Evolutionary conservation across 2,329 filamentous ascomycete genomes (phyloP), one percentile per base, ranked within the genome.

Genomic region (Ceratocystis papillata): DNA sequence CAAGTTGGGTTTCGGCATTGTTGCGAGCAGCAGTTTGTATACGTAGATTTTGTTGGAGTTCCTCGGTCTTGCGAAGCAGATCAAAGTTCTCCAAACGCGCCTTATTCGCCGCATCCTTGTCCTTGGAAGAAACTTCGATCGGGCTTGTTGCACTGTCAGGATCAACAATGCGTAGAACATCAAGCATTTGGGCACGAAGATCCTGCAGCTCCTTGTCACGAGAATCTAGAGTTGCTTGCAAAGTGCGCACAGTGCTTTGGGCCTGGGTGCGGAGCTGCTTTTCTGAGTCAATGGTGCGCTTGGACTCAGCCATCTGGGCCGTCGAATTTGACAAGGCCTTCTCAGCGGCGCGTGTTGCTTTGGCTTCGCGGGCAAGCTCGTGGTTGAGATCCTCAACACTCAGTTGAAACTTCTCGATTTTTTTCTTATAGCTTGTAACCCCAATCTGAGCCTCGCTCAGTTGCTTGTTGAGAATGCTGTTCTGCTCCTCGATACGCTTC

Each of bases 341-440:
- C 76, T 97, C 93, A 3, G 92, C 93, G 73, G 89, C 94, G 68
- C 93, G 86, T 72, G 87, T 94, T 22, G 86, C 85, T 77, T 96
- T 95, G 72, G 92, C 90, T 76, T 96, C 93, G 37, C 91, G 83
- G 62, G 89, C 88, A 65, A 96, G 83, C 75, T 97, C 91, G 71
- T 97, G 93, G 70, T 90, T 96, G 45, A 96, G 79, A 74, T 99
- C 93, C 74, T 99, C 93, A 7, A 97, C 77, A 71, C 83, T 91
- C 53, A 97, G 81, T 63, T 91, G 84, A 33, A 97, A 80, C 76
- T 96, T 96, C 76, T 97, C 93, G 64, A 94, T 88, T 74, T 94
- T 90, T 79, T 97, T 97, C 74, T 96, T 91, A 6, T 96, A 77
- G 0, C 89, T 88, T 0, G 88, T 88, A 69, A 96, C 85, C 4